Evolutionary conservation across 2,329 filamentous ascomycete species (phyloP).

Genomic region (Aspergillus aculeatus): DNA sequence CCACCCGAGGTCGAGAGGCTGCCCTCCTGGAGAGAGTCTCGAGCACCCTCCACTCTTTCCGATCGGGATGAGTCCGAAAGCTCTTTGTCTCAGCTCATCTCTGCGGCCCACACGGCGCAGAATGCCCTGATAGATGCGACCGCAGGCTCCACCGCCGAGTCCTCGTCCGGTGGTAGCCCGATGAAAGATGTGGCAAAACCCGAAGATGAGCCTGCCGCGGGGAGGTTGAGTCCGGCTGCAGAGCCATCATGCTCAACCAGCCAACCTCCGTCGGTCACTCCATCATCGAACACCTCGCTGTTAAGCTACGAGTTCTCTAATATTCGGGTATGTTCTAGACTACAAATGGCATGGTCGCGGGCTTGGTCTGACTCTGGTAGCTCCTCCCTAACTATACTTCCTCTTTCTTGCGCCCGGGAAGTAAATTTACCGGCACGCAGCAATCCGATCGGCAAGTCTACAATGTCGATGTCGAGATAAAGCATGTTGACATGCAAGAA

Average conservation of each 20-base stretch:
- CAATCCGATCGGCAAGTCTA: conserved; percentile 91
- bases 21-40: conserved; percentile 33
- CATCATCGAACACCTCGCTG: conserved; percentile 44
- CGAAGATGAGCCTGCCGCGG: conserved; percentile 33
- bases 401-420: conserved; percentile 81
- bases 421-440: conserved; percentile 85
- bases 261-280: conserved; percentile 32
- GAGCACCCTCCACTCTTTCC: conserved; percentile 23
- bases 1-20: conserved; percentile 47
- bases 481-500: conserved; percentile 90
- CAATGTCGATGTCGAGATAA: conserved; percentile 94
- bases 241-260: conserved; percentile 32
- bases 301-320: conserved; percentile 57
- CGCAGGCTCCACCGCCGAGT: conserved; percentile 25
- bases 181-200: conserved; percentile 27
- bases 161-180: conserved; percentile 24
- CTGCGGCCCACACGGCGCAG: conserved; percentile 26
- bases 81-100: conserved; percentile 25
- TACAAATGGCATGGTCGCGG: conserved; percentile 4
- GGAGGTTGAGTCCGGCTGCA: conserved; percentile 34
- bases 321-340: conserved; percentile 47
- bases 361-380: conserved; percentile 45
- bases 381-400: conserved; percentile 76
- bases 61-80: conserved; percentile 30
- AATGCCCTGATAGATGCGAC: conserved; percentile 29